Evolutionary conservation across 2,329 filamentous ascomycete genomes (phyloP), one percentile per base, ranked within the genome.

Genomic region (Sphaerulina musiva): DNA sequence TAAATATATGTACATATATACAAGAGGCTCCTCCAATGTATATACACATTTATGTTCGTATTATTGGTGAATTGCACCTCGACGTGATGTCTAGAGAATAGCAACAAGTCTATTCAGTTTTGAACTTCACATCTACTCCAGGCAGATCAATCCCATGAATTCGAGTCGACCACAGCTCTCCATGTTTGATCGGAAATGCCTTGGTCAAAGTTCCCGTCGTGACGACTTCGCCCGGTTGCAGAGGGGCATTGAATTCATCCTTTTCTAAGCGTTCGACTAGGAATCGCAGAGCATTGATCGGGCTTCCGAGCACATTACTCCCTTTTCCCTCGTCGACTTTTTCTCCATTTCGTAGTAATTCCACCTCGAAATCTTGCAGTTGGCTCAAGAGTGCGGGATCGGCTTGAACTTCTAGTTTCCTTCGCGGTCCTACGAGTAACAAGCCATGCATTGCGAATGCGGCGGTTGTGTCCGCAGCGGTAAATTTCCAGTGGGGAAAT

Each of bases 401-500:
- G 10, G 31, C 26, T 7, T 32, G 43, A 8, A 51, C 42, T 14
- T 47, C 45, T 12, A 62, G 40, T 43, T 32, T 47, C 20, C 44
- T 48, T 29, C 48, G 46, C 3, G 60, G 55, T 6, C 60, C 60
- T 9, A 61, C 59, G 36, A 61, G 59, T 12, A 61, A 39, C 4
- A 62, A 42, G 3, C 56, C 60, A 56, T 62, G 60, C 10, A 62
- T 31, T 9, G 60, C 60, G 40, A 60, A 62, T 9, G 54, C 60
- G 2, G 58, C 60, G 26, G 60, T 62, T 2, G 58, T 55, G 34
- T 62, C 60, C 1, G 56, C 57, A 26, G 60, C 58, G 5, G 60
- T 62, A 23, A 62, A 62, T 31, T 56, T 60, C 60, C 60, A 62
- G 39, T 59, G 58, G 7, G 60, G 60, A 39, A 48, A 62, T 29